These are phyloP conservation scores for Tricholoma sp. DNA, from an alignment of 768 basidiomycete genomes.

Conservation along the genomic window DNA sequence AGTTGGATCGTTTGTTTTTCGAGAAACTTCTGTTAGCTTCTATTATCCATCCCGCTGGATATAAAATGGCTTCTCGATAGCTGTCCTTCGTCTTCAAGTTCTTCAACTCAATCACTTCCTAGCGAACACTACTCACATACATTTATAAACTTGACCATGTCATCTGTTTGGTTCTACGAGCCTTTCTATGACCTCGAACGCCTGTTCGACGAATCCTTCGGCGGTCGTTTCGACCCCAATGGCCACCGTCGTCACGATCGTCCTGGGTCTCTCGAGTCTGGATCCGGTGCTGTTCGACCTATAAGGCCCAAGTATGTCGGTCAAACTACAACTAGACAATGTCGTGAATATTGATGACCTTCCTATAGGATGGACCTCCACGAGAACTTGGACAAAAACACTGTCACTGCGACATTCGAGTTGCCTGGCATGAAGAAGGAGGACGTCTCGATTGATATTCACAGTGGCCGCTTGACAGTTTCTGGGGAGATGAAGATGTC, in stretches of 20 bases:
- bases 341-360: too few relatives aligned
- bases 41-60: too few relatives aligned
- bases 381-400: constrained; percentile 32
- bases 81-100: too few relatives aligned
- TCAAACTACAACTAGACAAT: background rate
- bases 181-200: background rate
- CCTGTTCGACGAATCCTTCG: background rate
- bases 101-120: too few relatives aligned
- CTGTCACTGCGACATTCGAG: constrained; percentile 47
- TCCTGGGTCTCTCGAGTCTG: background rate
- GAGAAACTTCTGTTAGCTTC: too few relatives aligned
- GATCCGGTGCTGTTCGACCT: background rate
- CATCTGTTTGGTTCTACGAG: too few relatives aligned
- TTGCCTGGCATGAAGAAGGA: constrained; percentile 48
- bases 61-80: too few relatives aligned
- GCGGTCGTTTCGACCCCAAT: background rate
- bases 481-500: constrained; percentile 33
- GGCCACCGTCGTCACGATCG: background rate
- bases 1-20: too few relatives aligned
- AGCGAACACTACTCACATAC: too few relatives aligned
- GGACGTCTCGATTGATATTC: constrained; percentile 38
- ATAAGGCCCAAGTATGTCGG: background rate
- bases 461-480: constrained; percentile 38
- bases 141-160: too few relatives aligned
- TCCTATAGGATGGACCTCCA: constrained; percentile 39